phyloP scores from a whole-genome alignment of 2,329 filamentous ascomycete genomes.

The Monosporascus ibericus region DNA sequence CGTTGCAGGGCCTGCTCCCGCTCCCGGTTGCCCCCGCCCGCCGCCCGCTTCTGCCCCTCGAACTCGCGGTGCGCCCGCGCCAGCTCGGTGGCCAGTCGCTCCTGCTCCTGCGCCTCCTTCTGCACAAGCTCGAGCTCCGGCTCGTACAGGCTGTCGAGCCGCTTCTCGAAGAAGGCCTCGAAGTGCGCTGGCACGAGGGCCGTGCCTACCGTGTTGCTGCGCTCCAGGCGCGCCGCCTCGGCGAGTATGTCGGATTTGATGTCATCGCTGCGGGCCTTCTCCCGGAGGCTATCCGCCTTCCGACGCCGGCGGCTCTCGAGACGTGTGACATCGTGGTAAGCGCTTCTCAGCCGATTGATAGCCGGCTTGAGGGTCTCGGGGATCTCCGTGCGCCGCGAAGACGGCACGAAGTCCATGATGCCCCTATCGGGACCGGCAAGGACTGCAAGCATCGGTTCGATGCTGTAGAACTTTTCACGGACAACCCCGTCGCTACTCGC shows the following conservation, averaged over 20 bases:
- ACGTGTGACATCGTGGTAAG: conserved; percentile 77
- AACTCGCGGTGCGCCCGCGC: conserved; percentile 75
- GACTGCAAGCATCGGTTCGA: conserved; percentile 68
- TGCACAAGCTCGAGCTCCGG: conserved; percentile 64
- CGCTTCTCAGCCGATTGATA: conserved; percentile 68
- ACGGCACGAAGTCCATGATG: conserved; percentile 84
- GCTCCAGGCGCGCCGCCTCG: conserved; percentile 79
- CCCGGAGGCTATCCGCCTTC: conserved; percentile 70
- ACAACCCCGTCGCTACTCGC: conserved; percentile 55
- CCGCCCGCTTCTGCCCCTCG: conserved; percentile 58
- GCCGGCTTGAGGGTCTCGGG: conserved; percentile 76
- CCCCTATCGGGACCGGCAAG: conserved; percentile 74
- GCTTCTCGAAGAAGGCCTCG: conserved; percentile 80
- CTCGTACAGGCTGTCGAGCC: conserved; percentile 72
- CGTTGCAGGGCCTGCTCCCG: conserved; percentile 81
- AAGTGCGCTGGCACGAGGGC: conserved; percentile 84
- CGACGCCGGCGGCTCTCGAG: conserved; percentile 75
- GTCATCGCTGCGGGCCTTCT: conserved; percentile 80
- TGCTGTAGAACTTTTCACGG: conserved; percentile 70
- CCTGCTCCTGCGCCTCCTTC: conserved; percentile 71
- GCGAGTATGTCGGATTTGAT: conserved; percentile 78
- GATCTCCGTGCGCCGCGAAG: conserved; percentile 70
- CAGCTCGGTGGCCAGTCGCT: conserved; percentile 61
- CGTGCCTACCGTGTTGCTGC: conserved; percentile 72
- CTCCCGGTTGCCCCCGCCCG: conserved; percentile 60